Evolutionary conservation across 164 flowering plant species (phyloP), one percentile per base, ranked within the genome.

Genomic region (Santalum album): DNA sequence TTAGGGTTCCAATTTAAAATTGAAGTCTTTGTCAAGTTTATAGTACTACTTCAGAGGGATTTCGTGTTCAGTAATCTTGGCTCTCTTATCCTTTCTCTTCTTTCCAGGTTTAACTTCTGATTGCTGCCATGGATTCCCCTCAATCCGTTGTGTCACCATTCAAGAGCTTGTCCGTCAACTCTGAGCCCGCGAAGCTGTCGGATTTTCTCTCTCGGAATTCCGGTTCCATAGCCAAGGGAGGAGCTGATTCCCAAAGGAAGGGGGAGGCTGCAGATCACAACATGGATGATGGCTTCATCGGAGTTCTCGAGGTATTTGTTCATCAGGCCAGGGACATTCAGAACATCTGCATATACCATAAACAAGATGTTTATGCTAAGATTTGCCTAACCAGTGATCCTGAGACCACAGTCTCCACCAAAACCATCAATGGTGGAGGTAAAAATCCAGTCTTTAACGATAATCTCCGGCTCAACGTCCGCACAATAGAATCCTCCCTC

Each of bases 321-420:
- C 88, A 92, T 56, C 90, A 83, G 53, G 99, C 99, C 6, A 78
- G 95, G 64, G 96, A 90, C 65, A 82, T 92, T 54, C 96, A 89
- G 25, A 92, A 92, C 81, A 83, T 92, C 58, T 92, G 97, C 79
- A 92, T 92, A 59, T 92, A 92, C 72, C 96, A 92, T 36, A 90
- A 92, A 59, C 99, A 92, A 71, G 99, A 92, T 79, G 97, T 89
- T 27, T 92, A 90, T 71, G 96, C 99, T n/a, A 94, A 87, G 79
- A 63, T 90, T 54, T 87, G 76, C 60, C 75, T 90, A 50, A 82
- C 95, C 17, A 77, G 75, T 62, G 78, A 87, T 61, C 97, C 96
- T 10, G 86, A 90, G 20, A 65, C 36, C 32, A 51, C 87, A 1
- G 78, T 79, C 51, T 82, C 91, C 23, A 82, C 96, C 60, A 67